A percentile compares a stretch with the other conserved stretches of the same genome.
Conservation (phyloP, 2,329 filamentous ascomycete genomes). For the Colletotrichum neosansevieriae region DNA sequence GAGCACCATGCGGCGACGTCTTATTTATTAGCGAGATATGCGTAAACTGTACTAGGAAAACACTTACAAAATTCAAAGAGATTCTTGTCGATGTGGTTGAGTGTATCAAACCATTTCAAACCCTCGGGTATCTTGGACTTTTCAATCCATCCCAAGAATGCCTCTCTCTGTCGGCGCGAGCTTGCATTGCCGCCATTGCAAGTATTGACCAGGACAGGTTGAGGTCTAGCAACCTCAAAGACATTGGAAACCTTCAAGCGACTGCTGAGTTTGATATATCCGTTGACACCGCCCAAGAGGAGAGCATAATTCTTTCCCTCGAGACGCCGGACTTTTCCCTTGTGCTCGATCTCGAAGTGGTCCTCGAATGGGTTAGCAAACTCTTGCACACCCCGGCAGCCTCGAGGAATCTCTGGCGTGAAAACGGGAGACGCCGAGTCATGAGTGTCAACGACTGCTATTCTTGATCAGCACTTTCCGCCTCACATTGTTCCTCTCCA, state of each 20-base stretch:
- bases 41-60: not conserved
- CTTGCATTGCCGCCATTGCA: not conserved
- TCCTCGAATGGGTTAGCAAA: conserved; percentile 38
- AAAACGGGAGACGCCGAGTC: not conserved
- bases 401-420: not conserved
- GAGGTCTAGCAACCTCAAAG: no score
- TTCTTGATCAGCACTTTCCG: not conserved
- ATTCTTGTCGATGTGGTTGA: conserved; percentile 9
- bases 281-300: conserved; percentile 25
- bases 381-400: not conserved
- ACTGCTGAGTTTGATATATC: conserved; percentile 37
- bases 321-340: conserved; percentile 1
- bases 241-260: not conserved
- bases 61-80: conserved; percentile 39
- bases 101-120: conserved; percentile 9
- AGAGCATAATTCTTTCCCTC: not conserved
- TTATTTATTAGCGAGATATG: conserved; percentile 36
- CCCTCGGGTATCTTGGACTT: not conserved
- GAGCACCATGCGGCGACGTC: conserved; percentile 56
- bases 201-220: not conserved
- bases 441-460: conserved; percentile 1
- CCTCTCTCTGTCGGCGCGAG: not conserved
- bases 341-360: conserved; percentile 25
- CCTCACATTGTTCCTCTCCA: not conserved
- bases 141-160: conserved; percentile 1